Evolutionary conservation across 768 basidiomycete genomes (phyloP), one percentile per base, ranked within the genome.

Genomic region (Rhodotorula babjevae): DNA sequence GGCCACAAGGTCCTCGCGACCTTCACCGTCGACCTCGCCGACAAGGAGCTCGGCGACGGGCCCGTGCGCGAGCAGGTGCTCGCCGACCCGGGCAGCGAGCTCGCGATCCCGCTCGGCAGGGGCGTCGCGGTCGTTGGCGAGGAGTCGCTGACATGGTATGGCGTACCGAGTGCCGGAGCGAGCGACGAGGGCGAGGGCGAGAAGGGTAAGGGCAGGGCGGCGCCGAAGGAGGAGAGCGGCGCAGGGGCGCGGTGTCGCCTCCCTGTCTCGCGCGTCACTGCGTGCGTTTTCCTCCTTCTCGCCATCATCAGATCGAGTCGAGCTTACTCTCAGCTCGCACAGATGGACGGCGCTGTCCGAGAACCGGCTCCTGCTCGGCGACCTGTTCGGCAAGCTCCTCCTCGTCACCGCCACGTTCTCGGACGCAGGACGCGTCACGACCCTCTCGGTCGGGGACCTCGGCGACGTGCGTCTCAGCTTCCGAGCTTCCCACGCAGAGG

Each of bases 391-490:
- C 36, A 68, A 72, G 27, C 63, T 76, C 23, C 61, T 74, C 49
- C 52, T 56, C 42, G 19, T 69, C 40, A 50, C 23, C 21, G 33
- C 31, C 23, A 23, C 23, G 50, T 7, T 52, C 7, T 25, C 50
- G 6, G 50, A 23, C 50, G 3, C 46, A 14, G 49, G 16, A 6
- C 42, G 44, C 16, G 65, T 68, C 29, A 65, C 29, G 36, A 27
- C n/a, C n/a, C 44, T 78, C 33, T 59, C 71, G 10, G 81, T 90
- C 4, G 74, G 88, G 40, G 87, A 89, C 47, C 83, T 93, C 16
- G 92, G 92, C 77, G 86, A 89, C 82, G 91, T 61, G 44, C 40
- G 60, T 46, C 58, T n/a, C 11, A 4, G 33, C 25, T 18, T 27
- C 58, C 50, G 1, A 18, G 40, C 9, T 9, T 69, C 57, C 21